These are phyloP conservation scores for Candida golubevii DNA, from an alignment of 805 yeast genomes.

Conservation along the genomic window DNA sequence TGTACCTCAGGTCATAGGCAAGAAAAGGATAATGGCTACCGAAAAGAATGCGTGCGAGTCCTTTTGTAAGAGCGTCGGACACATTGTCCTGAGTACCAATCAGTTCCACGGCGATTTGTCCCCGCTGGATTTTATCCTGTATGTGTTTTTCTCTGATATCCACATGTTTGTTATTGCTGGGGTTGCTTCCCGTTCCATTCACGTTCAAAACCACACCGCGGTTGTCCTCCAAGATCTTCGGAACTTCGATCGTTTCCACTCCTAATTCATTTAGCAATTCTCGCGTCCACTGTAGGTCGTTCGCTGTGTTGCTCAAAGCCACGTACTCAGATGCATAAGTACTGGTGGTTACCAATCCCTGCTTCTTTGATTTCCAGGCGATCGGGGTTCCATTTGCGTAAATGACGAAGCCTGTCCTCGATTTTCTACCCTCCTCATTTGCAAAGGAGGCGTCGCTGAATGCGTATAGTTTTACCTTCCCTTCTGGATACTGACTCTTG, in stretches of 20 bases:
- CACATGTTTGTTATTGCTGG: conserved; percentile 1
- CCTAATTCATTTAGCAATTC: not conserved
- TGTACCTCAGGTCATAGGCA: not conserved
- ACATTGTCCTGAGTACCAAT: conserved; percentile 1
- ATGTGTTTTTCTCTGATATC: conserved; percentile 2
- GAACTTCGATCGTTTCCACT: not conserved
- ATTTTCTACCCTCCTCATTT: conserved; percentile 1
- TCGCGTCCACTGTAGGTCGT: not conserved
- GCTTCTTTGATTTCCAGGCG: conserved; percentile 1
- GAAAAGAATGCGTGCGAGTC: not conserved
- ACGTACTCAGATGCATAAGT: not conserved
- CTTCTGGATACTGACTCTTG: not conserved
- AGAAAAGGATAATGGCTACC: not conserved
- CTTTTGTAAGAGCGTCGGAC: conserved; percentile 2
- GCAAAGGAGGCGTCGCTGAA: conserved; percentile 4
- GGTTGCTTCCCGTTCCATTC: conserved; percentile 4
- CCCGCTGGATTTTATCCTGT: not conserved
- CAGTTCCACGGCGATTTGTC: not conserved
- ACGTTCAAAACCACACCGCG: conserved; percentile 5
- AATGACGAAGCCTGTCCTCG: not conserved
- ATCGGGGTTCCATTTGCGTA: not conserved
- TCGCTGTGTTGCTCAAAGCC: conserved; percentile 1
- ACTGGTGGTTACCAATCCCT: conserved; percentile 2
- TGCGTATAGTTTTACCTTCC: not conserved
- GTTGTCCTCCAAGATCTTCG: conserved; percentile 5